Conservation (phyloP, 2,329 filamentous ascomycete species). For the Gnomoniopsis smithogilvyi region DNA sequence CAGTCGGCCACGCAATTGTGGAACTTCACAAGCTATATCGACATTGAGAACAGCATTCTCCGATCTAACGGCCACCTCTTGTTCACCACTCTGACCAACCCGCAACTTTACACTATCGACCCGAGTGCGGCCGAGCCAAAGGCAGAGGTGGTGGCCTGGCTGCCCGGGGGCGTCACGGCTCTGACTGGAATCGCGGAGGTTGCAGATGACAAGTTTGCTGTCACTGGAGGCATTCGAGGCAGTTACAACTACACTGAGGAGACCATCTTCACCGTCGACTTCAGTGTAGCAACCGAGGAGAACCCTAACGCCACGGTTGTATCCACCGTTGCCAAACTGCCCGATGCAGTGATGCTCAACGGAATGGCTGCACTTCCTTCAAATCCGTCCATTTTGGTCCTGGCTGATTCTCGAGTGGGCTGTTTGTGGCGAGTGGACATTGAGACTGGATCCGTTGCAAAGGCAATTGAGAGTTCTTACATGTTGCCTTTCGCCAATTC, state of each 20-base stretch:
- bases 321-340: slow-evolving; percentile 11
- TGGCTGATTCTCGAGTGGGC: slow-evolving; percentile 13
- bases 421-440: slow-evolving; percentile 14
- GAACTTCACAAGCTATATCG: slow-evolving; percentile 11
- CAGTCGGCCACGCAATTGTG: slow-evolving; percentile 2
- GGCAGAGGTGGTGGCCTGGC: slow-evolving; percentile 4
- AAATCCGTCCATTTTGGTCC: slow-evolving; percentile 7
- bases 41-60: slow-evolving; percentile 11
- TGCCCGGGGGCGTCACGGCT: slow-evolving; percentile 2
- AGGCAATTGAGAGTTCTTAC: slow-evolving; percentile 4
- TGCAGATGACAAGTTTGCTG: slow-evolving; percentile 10
- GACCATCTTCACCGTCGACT: slow-evolving; percentile 19
- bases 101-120: slow-evolving; percentile 12
- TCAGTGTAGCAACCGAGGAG: slow-evolving; percentile 5
- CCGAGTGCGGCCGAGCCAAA: not conserved
- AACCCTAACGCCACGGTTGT: slow-evolving; percentile 4
- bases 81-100: slow-evolving; percentile 9
- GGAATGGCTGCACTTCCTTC: slow-evolving; percentile 14
- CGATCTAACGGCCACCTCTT: slow-evolving; percentile 9
- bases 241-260: slow-evolving; percentile 17
- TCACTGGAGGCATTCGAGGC: slow-evolving; percentile 12
- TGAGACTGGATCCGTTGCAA: slow-evolving; percentile 4
- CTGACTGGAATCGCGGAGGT: slow-evolving; percentile 5
- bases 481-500: slow-evolving; percentile 3
- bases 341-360: slow-evolving; percentile 18